These are phyloP conservation scores for Solanum sejunctum DNA, from an alignment of 257 asterid genomes.

Conservation along the genomic window DNA sequence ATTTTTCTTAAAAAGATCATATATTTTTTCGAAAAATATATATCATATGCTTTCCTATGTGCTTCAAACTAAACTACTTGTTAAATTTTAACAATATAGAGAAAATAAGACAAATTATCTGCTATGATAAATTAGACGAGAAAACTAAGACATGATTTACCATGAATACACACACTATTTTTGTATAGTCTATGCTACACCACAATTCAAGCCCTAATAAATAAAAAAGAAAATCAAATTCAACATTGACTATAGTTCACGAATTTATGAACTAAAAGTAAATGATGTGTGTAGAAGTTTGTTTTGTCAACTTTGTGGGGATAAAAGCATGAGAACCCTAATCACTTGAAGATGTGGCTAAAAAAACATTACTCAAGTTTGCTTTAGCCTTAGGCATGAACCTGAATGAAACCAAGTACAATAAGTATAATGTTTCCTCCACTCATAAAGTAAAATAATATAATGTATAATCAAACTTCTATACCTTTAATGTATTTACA, in stretches of 20 bases:
- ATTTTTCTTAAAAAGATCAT: neutral
- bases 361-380: slow-evolving; percentile 39
- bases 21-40: neutral
- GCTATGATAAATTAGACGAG: neutral
- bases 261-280: neutral
- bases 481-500: neutral
- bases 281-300: neutral
- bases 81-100: neutral
- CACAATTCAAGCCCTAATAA: neutral
- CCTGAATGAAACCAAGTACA: slow-evolving; percentile 12
- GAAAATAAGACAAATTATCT: neutral
- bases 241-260: neutral
- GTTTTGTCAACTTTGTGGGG: slow-evolving; percentile 3
- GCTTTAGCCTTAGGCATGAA: slow-evolving; percentile 58
- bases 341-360: slow-evolving; percentile 14
- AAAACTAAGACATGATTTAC: neutral
- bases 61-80: neutral
- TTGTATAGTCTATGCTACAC: neutral
- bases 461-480: slow-evolving; percentile 4
- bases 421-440: slow-evolving; percentile 4
- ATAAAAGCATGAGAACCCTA: slow-evolving; percentile 7
- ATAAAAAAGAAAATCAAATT: neutral
- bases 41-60: neutral
- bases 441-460: slow-evolving; percentile 19
- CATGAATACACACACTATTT: neutral